Evolutionary conservation across 306 rosid genomes (phyloP), one percentile per base, ranked within the genome.

Genomic region (Glycyrrhiza uralensis): DNA sequence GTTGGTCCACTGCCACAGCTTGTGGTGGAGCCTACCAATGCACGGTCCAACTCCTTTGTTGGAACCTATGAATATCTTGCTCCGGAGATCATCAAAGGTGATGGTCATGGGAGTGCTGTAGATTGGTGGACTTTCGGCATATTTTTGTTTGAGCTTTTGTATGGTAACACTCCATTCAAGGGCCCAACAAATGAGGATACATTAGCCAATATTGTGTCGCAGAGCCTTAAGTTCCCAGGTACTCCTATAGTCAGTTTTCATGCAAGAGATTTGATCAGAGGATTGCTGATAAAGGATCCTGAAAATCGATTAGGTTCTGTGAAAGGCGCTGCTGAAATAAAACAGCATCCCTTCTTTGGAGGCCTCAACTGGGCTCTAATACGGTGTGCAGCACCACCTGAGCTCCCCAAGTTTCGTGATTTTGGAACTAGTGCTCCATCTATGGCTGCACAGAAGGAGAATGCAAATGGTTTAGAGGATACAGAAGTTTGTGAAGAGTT

Each of bases 51-150:
- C 83, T 95, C 97, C 32, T 91, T 95, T 13, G 97, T 91, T 7
- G 99, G 99, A 75, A 95, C 99, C 45, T 93, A 95, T 39, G 97
- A 95, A 67, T 95, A 95, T 87, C 97, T 95, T 14, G 93, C 99
- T 61, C 97, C 99, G 0, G 99, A 95, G 89, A 91, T 94, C 69
- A 80, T 94, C 80, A 91, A 88, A 63, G 89, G 95, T 0, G 89
- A 91, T 55, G 89, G 96, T 61, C 99, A 94, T 41, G 99, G 99
- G 38, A 94, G 83, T 61, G 87, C 97, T 1, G 99, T 91, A 26
- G 97, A 91, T 81, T 91, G 99, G 99, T 91, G 99, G 99, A 89
- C 97, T 15, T 87, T 85, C n/a, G 99, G 99, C 60, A 87, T 94
- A 69, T 82, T 94, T 65, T 68, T 94, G 71, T 94, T 91, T 17